Percentiles rank a stretch among this genome's conserved stretches.
Evolutionary conservation across 2,329 filamentous ascomycete species (phyloP).

Genomic region (Orbilia brochopaga): DNA sequence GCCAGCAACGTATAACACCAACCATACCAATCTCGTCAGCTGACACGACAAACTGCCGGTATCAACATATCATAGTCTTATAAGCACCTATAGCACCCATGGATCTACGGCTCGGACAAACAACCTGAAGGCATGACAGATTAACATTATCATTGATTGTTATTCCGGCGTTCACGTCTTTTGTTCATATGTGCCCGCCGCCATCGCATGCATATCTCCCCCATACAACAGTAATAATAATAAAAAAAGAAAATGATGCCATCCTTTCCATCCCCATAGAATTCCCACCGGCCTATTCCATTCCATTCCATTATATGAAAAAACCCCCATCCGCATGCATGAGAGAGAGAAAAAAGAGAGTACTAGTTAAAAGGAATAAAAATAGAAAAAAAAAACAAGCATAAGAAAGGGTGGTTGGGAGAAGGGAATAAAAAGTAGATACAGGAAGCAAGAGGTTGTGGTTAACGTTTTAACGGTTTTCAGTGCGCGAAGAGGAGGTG

Average conservation of each 20-base stretch:
- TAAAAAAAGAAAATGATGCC: too few species aligned
- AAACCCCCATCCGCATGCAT: slow-evolving; percentile 9
- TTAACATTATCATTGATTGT: slow-evolving; percentile 51
- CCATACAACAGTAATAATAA: slow-evolving; percentile 12
- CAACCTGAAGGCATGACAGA: slow-evolving; percentile 1
- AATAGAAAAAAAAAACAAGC: slow-evolving; percentile 25
- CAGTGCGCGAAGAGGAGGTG: not conserved
- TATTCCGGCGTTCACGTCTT: slow-evolving; percentile 18
- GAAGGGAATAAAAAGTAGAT: slow-evolving; percentile 42
- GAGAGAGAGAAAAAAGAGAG: not conserved
- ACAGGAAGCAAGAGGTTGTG: slow-evolving; percentile 38
- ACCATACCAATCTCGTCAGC: too few species aligned
- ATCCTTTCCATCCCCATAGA: slow-evolving; percentile 26
- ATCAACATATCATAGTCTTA: too few species aligned
- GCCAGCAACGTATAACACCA: too few species aligned
- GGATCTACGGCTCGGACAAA: not conserved
- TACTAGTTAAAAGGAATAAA: slow-evolving; percentile 15
- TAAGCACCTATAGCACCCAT: too few species aligned
- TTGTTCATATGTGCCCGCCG: slow-evolving; percentile 27
- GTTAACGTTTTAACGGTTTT: too few species aligned
- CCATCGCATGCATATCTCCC: not conserved
- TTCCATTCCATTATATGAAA: slow-evolving; percentile 16
- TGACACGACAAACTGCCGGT: too few species aligned
- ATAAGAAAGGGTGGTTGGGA: slow-evolving; percentile 5
- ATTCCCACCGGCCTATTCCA: not conserved